Evolutionary conservation across 2,329 filamentous ascomycete genomes (phyloP).

Genomic region (Colletotrichum phormii): DNA sequence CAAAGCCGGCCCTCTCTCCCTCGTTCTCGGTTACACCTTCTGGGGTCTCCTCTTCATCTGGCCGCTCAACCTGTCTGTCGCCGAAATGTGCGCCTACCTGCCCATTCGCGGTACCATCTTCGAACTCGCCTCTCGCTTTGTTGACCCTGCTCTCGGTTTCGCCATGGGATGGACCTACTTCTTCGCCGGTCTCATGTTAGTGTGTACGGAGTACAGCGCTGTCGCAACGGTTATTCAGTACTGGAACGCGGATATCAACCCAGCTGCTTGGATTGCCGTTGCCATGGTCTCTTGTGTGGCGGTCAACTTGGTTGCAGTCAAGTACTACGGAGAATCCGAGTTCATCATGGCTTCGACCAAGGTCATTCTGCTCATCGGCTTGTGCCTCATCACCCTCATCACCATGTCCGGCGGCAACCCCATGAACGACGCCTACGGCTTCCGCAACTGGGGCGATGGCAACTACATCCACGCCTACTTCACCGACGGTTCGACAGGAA

Average conservation of each 20-base stretch:
- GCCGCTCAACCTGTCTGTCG: constrained; percentile 59
- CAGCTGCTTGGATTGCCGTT: constrained; percentile 62
- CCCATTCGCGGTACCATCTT: constrained; percentile 66
- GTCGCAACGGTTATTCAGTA: constrained; percentile 58
- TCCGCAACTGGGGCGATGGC: constrained; percentile 63
- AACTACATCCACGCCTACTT: constrained; percentile 50
- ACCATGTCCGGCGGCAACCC: constrained; percentile 78
- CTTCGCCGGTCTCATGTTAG: constrained; percentile 58
- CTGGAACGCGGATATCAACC: constrained; percentile 55
- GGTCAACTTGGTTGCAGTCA: constrained; percentile 60
- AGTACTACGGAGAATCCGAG: constrained; percentile 57
- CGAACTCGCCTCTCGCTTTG: constrained; percentile 64
- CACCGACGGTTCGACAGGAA: constrained; percentile 63
- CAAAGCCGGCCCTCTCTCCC: constrained; percentile 55
- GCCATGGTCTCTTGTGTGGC: constrained; percentile 57
- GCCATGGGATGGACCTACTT: constrained; percentile 62
- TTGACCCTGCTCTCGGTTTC: constrained; percentile 69
- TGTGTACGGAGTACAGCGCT: constrained; percentile 58
- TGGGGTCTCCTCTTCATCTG: constrained; percentile 58
- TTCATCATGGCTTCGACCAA: constrained; percentile 68
- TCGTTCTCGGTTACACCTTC: constrained; percentile 57
- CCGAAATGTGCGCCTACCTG: constrained; percentile 69
- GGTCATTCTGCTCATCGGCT: constrained; percentile 61
- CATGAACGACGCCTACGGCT: constrained; percentile 70
- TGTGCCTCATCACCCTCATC: constrained; percentile 74